These are phyloP conservation scores for Fusarium sp. DNA, from an alignment of 2,329 filamentous ascomycete genomes.

Conservation along the genomic window DNA sequence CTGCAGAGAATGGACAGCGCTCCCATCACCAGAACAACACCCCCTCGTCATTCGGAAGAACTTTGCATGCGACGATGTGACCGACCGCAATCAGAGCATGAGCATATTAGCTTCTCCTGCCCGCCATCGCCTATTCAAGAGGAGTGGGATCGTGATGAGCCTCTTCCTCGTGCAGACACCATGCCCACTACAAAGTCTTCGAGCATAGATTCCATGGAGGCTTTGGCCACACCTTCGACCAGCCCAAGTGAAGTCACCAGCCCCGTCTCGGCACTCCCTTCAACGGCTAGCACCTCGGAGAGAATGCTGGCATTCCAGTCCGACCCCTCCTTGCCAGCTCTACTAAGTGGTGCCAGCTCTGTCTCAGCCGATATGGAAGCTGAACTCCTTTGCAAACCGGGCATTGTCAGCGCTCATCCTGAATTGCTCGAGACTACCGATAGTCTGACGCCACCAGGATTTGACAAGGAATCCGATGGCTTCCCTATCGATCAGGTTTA, in stretches of 20 bases:
- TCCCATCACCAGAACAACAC: constrained; percentile 26
- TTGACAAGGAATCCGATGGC: constrained; percentile 59
- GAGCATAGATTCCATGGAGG: constrained; percentile 63
- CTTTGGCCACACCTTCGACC: constrained; percentile 62
- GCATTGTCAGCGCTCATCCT: constrained; percentile 55
- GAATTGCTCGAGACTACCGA: constrained; percentile 64
- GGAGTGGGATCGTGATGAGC: constrained; percentile 46
- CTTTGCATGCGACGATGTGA: constrained; percentile 15
- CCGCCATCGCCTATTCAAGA: constrained; percentile 61
- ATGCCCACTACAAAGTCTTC: constrained; percentile 61
- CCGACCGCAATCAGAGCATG: constrained; percentile 32
- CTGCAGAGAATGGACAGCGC: constrained; percentile 57
- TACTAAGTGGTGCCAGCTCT: constrained; percentile 72
- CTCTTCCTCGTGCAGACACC: constrained; percentile 54
- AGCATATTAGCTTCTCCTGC: constrained; percentile 51
- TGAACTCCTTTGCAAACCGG: constrained; percentile 66
- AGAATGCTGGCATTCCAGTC: constrained; percentile 67
- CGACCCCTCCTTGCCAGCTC: constrained; percentile 71
- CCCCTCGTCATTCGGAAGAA: constrained; percentile 31
- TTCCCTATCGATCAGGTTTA: constrained; percentile 60
- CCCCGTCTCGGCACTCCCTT: constrained; percentile 57
- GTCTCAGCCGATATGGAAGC: constrained; percentile 71
- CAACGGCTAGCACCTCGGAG: constrained; percentile 57
- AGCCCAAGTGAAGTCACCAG: constrained; percentile 65
- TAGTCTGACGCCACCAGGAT: constrained; percentile 64